phyloP scores from a whole-genome alignment of 2,329 filamentous ascomycete genomes.

The Colletotrichum agaves region DNA sequence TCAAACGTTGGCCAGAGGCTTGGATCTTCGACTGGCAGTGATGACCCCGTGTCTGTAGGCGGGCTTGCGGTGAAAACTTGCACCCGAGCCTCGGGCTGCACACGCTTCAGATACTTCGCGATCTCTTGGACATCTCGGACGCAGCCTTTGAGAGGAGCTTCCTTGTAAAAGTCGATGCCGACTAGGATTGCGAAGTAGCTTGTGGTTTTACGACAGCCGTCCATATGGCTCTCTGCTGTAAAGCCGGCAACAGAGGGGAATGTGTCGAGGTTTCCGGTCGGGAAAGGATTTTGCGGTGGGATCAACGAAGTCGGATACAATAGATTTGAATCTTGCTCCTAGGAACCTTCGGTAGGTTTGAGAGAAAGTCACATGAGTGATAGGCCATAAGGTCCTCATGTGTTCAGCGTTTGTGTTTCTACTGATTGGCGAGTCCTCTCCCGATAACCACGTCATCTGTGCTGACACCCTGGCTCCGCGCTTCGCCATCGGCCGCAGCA shows the following conservation, averaged over 20 bases:
- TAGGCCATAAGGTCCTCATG: not conserved
- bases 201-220: not conserved
- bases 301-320: not conserved
- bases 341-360: not conserved
- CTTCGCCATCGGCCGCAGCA: not conserved
- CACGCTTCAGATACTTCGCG: not conserved
- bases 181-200: not conserved
- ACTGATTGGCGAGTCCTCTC: not conserved
- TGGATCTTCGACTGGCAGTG: conserved; percentile 2
- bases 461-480: not conserved
- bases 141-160: conserved; percentile 2
- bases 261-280: not conserved
- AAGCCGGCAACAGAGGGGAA: not conserved
- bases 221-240: not conserved
- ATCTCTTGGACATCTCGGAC: conserved; percentile 5
- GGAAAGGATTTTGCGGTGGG: not conserved
- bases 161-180: conserved; percentile 10
- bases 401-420: not conserved
- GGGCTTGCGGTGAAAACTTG: not conserved
- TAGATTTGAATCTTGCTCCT: not conserved
- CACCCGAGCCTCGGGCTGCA: not conserved
- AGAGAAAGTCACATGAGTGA: not conserved
- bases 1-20: conserved; percentile 1
- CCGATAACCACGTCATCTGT: not conserved
- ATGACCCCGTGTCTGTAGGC: not conserved